Base-by-base conservation (phyloP, 805 yeast genomes). In the Clavispora vitiphila region DNA sequence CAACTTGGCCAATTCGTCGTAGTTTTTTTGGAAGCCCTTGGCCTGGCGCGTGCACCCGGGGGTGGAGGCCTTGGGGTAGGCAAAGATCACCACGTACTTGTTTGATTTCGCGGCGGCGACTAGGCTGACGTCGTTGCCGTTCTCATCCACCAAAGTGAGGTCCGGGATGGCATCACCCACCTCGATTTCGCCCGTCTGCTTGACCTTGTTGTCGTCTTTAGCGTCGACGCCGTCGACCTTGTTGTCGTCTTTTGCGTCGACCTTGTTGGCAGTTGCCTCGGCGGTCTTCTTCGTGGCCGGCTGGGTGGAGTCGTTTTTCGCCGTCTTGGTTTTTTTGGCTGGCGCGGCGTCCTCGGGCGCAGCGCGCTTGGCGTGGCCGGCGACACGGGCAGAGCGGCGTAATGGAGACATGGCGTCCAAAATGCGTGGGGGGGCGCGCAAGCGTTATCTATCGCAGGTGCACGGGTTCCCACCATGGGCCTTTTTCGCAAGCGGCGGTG, bases 31-130 rank as follows among this genome's bases (percentile, higher is more conserved):
- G 60, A 84, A 93, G 0, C 96, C 96, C 59, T 85, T 77, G 2
- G 90, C 97, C 65, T 91, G 99, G 53, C 88, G 77, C 1, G 99
- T 91, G 64, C 99, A 93, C 3, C 99, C 99, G 1, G 96, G 96
- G 0, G 98, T 91, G 20, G 84, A 80, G 0, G 98, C 98, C 57
- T 76, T 83, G 40, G 98, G 98, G 58, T 90, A 91, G 15, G 96
- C 85, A 42, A 70, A 70, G 31, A 70, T 64, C 20, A 70, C 68
- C 46, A 69, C 40, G 40, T 58, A 67, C 50, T 64, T 67, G 23
- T 62, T 47, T 20, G 57, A 52, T 23, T 50, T 48, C 36, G 69
- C 66, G 23, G 53, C 62, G 25, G 61, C 61, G 16, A 37, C 40
- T 42, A 70, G 58, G 24, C 54, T 51, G 38, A 69, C 73, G 26